Percentiles rank a stretch among this genome's conserved stretches.
Conservation (phyloP, 129 eudicot species). For the Lonicera japonica region DNA sequence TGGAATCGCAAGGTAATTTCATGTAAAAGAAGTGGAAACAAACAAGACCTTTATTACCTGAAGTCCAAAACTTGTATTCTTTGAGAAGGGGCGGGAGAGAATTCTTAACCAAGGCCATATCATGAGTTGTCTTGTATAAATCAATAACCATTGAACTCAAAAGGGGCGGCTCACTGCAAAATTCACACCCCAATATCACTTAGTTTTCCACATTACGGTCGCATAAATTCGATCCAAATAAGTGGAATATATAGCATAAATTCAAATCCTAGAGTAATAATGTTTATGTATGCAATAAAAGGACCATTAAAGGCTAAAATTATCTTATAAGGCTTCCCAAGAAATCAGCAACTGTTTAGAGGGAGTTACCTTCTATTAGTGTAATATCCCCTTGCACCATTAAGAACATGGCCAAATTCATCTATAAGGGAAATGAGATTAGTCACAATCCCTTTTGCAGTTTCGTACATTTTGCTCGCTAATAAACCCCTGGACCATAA, state of each 20-base stretch:
- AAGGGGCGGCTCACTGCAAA: conserved; percentile 87
- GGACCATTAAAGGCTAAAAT: no score
- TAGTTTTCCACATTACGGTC: background rate
- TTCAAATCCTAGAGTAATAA: no score
- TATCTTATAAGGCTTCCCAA: no score
- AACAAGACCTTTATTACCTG: conserved; percentile 36
- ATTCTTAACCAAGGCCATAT: conserved; percentile 44
- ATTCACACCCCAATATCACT: conserved; percentile 8
- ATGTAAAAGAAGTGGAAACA: background rate
- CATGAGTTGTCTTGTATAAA: conserved; percentile 53
- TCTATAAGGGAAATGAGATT: conserved; percentile 67
- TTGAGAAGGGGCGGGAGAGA: conserved; percentile 71
- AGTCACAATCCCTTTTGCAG: conserved; percentile 78
- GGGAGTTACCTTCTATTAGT: conserved; percentile 78
- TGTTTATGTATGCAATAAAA: no score
- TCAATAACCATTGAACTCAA: conserved; percentile 86
- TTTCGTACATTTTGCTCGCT: conserved; percentile 81
- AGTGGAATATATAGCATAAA: no score
- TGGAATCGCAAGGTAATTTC: no score
- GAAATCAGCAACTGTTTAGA: no score
- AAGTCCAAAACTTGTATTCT: conserved; percentile 80
- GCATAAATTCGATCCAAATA: no score
- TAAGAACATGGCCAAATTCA: conserved; percentile 72
- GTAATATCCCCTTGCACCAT: conserved; percentile 89
- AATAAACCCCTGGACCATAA: conserved; percentile 65